Percentiles rank a stretch among this genome's conserved stretches.
Conservation (phyloP, 257 asterid genomes). For the Capsicum baccatum region DNA sequence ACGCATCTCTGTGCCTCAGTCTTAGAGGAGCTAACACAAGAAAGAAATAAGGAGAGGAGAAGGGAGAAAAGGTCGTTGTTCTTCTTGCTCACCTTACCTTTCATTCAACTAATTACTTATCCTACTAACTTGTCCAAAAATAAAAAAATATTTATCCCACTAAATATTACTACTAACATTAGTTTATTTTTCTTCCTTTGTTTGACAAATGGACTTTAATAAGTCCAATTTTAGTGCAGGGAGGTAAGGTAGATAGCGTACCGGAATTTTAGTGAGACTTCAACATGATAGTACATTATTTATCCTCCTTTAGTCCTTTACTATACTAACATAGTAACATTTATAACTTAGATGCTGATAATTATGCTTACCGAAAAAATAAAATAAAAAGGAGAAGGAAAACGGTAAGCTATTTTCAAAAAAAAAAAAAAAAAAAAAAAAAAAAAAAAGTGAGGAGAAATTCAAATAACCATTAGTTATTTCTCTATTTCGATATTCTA, state of each 20-base stretch:
- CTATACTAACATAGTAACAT: background rate
- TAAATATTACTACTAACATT: background rate
- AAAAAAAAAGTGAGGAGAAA: background rate
- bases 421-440: background rate
- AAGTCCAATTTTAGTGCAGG: background rate
- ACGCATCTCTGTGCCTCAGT: too few species aligned
- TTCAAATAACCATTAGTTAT: background rate
- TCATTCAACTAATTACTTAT: constrained; percentile 30
- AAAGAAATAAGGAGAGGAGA: background rate
- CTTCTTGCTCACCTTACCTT: constrained; percentile 44
- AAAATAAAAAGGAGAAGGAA: too few species aligned
- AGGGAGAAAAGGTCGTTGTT: constrained; percentile 58
- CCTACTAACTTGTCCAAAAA: too few species aligned
- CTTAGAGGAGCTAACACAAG: background rate
- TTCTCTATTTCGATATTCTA: background rate
- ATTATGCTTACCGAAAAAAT: background rate
- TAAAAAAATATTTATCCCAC: background rate
- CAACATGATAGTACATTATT: background rate
- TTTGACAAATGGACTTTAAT: constrained; percentile 43
- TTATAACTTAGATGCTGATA: background rate
- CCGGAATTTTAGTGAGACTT: background rate
- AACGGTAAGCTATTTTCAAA: too few species aligned
- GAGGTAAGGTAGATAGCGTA: background rate
- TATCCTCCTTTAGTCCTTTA: background rate
- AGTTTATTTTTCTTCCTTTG: constrained; percentile 34